Percentiles rank a stretch among this genome's conserved stretches.
These are phyloP conservation scores for Vicia sativa DNA, from an alignment of 306 rosid genomes.

Conservation along the genomic window DNA sequence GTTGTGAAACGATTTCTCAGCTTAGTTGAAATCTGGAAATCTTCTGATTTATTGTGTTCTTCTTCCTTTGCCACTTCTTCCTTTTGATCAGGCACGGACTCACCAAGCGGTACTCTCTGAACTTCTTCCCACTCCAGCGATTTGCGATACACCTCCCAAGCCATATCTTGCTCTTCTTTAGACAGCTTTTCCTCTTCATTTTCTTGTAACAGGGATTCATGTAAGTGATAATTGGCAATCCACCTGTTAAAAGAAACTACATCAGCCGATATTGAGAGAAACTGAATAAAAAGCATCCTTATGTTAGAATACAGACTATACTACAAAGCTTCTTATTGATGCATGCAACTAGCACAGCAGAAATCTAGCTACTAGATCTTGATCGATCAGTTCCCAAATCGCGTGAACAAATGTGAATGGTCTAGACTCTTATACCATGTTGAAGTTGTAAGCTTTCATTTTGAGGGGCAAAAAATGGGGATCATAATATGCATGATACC, in stretches of 20 bases:
- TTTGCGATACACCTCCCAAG: slow-evolving; percentile 85
- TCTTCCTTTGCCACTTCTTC: slow-evolving; percentile 33
- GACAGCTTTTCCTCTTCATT: slow-evolving; percentile 92
- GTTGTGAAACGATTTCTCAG: slow-evolving; percentile 44
- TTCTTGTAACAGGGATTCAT: slow-evolving; percentile 88
- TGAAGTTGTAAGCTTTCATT: neutral
- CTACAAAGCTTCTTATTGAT: no score
- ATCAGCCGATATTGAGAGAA: slow-evolving; percentile 28
- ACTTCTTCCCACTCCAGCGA: slow-evolving; percentile 93
- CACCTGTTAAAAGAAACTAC: slow-evolving; percentile 55
- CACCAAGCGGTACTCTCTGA: slow-evolving; percentile 63
- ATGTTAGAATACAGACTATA: no score
- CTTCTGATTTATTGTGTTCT: slow-evolving; percentile 41
- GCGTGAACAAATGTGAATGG: neutral
- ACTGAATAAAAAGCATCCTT: no score
- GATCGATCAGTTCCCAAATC: neutral
- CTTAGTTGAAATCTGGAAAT: slow-evolving; percentile 37
- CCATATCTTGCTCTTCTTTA: slow-evolving; percentile 98
- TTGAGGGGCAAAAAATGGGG: neutral
- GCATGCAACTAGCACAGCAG: slow-evolving; percentile 13
- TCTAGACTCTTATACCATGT: neutral
- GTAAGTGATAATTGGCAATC: slow-evolving; percentile 88
- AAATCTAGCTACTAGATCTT: slow-evolving; percentile 2
- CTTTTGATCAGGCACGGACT: slow-evolving; percentile 52
- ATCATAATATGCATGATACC: slow-evolving; percentile 20